Evolutionary conservation across 2,329 filamentous ascomycete species (phyloP), one percentile per base, ranked within the genome.

Genomic region (Akanthomyces muscarius): DNA sequence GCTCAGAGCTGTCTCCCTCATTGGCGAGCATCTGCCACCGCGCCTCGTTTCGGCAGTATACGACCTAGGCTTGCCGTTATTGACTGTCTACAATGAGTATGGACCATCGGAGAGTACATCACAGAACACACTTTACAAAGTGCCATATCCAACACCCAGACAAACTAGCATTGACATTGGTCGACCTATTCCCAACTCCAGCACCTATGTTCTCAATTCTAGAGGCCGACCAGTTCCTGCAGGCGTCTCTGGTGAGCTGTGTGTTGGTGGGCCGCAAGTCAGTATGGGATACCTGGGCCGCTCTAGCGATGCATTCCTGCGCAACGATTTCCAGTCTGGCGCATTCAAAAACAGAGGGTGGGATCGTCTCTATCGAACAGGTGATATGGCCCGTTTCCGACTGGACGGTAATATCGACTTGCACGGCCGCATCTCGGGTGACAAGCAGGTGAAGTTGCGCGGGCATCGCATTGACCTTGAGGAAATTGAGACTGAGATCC

Each of bases 331-430:
- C 36, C 33, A 30, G 2, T 47, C 51, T 8, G 44, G 42, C 1
- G 11, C 3, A 1, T 54, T 55, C 16, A 18, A 14, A 11, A 11
- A 7, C 3, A 23, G 28, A 4, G 68, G 70, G 1, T 69, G 72
- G 63, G 76, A 76, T 45, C 64, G 73, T 45, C 80, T 77, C 71
- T 79, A 78, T 64, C 66, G 69, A 30, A 81, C 78, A 0, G 79
- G 80, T 5, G 80, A 82, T 65, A 61, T 68, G 1, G 78, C 73
- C 4, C 73, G 71, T n/a, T 75, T 75, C 67, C 71, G 67, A 2
- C 56, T 68, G 0, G 70, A 73, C 42, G 78, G 77, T 0, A 69
- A 77, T n/a, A 56, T 82, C 2, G 66, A 72, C 3, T 73, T 74
- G 44, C 64, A 75, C 5, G 76, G 78, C 1, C 74, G 80, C 3